Conservation (phyloP, 176 grass and related monocot genomes). For the Carex myosuroides region DNA sequence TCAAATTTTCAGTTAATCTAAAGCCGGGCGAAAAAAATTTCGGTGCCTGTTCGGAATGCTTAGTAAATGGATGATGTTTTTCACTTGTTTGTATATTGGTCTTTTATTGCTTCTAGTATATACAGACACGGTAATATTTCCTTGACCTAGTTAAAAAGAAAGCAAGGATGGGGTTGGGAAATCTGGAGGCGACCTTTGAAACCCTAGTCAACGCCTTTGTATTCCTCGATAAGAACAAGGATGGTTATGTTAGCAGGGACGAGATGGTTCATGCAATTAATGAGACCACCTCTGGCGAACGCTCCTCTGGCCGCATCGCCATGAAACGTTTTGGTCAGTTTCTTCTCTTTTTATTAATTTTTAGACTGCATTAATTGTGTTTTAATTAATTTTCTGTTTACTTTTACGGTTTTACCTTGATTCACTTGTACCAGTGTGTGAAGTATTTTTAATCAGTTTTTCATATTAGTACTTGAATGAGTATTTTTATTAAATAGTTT, state of each 20-base stretch:
- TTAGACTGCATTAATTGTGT: neutral
- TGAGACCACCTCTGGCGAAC: slow-evolving; percentile 77
- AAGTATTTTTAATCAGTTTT: neutral
- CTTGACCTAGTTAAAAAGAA: slow-evolving; percentile 51
- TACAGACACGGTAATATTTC: slow-evolving; percentile 23
- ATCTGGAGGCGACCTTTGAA: slow-evolving; percentile 73
- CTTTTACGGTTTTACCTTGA: neutral
- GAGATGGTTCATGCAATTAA: slow-evolving; percentile 96
- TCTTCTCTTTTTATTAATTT: slow-evolving; percentile 12
- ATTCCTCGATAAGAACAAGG: slow-evolving; percentile 93
- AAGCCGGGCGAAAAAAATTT: too few relatives aligned
- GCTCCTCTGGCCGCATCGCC: slow-evolving; percentile 86
- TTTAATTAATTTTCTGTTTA: neutral
- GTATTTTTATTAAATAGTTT: neutral
- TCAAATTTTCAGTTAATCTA: too few relatives aligned
- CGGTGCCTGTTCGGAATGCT: too few relatives aligned
- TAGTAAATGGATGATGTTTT: neutral
- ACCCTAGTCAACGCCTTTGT: slow-evolving; percentile 89
- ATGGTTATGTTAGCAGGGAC: slow-evolving; percentile 92
- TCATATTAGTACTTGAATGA: neutral
- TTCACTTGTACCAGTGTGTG: neutral
- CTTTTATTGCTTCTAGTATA: neutral
- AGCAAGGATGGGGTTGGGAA: slow-evolving; percentile 61
- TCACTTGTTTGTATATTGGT: neutral
- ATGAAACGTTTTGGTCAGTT: slow-evolving; percentile 96